These are phyloP conservation scores for Fusarium torreyae DNA, from an alignment of 2,329 filamentous ascomycete species.

Conservation along the genomic window DNA sequence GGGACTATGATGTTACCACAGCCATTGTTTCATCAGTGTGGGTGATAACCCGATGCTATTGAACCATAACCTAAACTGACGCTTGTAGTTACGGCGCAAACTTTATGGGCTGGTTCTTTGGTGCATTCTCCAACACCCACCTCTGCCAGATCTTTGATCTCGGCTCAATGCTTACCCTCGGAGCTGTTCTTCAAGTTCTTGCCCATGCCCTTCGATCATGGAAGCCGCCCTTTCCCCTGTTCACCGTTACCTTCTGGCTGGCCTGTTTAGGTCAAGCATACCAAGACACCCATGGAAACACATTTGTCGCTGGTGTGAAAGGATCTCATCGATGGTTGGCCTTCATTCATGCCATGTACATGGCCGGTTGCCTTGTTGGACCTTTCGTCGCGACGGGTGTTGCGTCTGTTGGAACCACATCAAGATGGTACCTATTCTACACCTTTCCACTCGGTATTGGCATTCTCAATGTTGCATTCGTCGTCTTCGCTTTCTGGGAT, in stretches of 20 bases:
- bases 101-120: conserved; percentile 73
- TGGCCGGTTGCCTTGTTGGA: conserved; percentile 68
- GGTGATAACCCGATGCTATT: conserved; percentile 16
- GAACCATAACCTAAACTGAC: neutral
- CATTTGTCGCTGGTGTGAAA: conserved; percentile 68
- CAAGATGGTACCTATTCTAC: conserved; percentile 71
- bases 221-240: conserved; percentile 70
- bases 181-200: conserved; percentile 68
- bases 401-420: conserved; percentile 55
- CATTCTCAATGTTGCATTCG: conserved; percentile 64
- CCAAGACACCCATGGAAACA: conserved; percentile 75
- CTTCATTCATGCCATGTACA: conserved; percentile 76
- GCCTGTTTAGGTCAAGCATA: conserved; percentile 73
- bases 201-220: conserved; percentile 70
- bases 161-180: conserved; percentile 70
- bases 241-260: conserved; percentile 70
- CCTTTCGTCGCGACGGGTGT: conserved; percentile 69
- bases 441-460: conserved; percentile 68
- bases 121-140: conserved; percentile 70
- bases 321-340: conserved; percentile 72
- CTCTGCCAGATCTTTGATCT: conserved; percentile 67
- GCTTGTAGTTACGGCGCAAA: conserved; percentile 65
- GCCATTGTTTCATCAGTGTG: conserved; percentile 67
- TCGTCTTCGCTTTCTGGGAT: conserved; percentile 66
- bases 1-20: conserved; percentile 68